phyloP scores from a whole-genome alignment of 768 basidiomycete species.

The Rossbeevera mucosa region DNA sequence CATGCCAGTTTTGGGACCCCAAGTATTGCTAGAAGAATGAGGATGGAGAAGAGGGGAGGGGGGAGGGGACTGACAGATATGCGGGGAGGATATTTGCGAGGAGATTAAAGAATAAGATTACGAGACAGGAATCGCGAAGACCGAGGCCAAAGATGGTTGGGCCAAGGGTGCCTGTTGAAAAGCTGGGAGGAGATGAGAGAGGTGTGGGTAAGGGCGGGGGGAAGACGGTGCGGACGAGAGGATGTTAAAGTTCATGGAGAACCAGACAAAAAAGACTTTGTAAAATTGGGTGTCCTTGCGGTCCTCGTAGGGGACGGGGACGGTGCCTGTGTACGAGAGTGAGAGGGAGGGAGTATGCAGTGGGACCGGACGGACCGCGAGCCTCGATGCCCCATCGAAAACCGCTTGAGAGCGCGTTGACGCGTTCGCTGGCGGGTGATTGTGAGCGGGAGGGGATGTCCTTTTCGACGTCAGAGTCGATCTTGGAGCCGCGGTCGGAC shows the following conservation, averaged over 20 bases:
- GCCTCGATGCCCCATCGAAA: constrained; percentile 34
- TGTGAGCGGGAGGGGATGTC: constrained; percentile 18
- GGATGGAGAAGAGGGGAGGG: not conserved
- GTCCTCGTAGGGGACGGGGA: constrained; percentile 46
- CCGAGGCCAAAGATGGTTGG: constrained; percentile 59
- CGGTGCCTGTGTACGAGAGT: constrained; percentile 36
- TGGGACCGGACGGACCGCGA: constrained; percentile 14
- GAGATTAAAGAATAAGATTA: constrained; percentile 66
- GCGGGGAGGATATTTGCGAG: constrained; percentile 55
- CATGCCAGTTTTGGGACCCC: constrained; percentile 75
- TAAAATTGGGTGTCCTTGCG: constrained; percentile 55
- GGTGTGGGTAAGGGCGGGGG: not conserved
- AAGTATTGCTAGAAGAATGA: constrained; percentile 44
- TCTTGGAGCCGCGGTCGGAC: constrained; percentile 22
- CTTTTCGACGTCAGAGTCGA: constrained; percentile 28
- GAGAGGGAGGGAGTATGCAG: not conserved
- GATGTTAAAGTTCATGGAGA: constrained; percentile 65
- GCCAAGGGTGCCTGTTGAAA: constrained; percentile 65
- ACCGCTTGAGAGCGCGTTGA: constrained; percentile 7
- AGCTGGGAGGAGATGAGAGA: constrained; percentile 33
- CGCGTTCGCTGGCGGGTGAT: constrained; percentile 5
- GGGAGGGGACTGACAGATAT: constrained; percentile 43
- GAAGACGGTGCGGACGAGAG: constrained; percentile 39
- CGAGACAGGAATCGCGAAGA: constrained; percentile 57
- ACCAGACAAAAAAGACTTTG: constrained; percentile 71